Evolutionary conservation across 345 rosid species (phyloP), one percentile per base, ranked within the genome.

Genomic region (Salix viminalis): DNA sequence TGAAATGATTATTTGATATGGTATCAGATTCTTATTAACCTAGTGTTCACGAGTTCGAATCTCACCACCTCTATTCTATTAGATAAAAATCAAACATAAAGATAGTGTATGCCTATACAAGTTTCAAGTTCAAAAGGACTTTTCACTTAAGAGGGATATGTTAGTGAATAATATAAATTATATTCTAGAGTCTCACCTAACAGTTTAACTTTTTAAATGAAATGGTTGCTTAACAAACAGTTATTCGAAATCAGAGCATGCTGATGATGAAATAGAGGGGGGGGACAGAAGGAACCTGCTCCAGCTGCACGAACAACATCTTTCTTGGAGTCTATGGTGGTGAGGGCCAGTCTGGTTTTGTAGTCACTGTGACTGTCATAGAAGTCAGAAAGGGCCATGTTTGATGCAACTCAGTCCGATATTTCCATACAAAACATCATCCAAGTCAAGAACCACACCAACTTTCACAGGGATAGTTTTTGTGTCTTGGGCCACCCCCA

Each of bases 351-450:
- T 78, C 96, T 86, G 46, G 95, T 89, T 67, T 67, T 80, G 84
- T 80, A 91, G 34, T 75, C 39, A 3, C 75, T 44, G 69, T 76
- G 75, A 32, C 83, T 23, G 8, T 70, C 73, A 39, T 91, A 90
- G 70, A 92, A 87, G 26, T 93, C 96, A 0, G 84, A 60, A 5
- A 93, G 79, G n/a, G 94, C 82, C 88, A 88, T 78, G n/a, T 65
- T 88, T 76, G 26, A 91, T 82, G 79, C 94, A 87, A 5, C 86
- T 84, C 87, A 82, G 61, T 2, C 50, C 60, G 9, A 79, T 34
- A 37, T 79, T 83, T n/a, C 86, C 89, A 6, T 48, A 7, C 15
- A 0, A 19, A 32, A 5, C 52, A 46, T 46, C 18, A 14, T 88
- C 86, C 21, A 76, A 19, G 65, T 90, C 91, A 4, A 92, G 78